Percentiles rank a stretch among this genome's conserved stretches.
Conservation (phyloP, 2,329 filamentous ascomycete genomes). For the Alternaria brassicae region DNA sequence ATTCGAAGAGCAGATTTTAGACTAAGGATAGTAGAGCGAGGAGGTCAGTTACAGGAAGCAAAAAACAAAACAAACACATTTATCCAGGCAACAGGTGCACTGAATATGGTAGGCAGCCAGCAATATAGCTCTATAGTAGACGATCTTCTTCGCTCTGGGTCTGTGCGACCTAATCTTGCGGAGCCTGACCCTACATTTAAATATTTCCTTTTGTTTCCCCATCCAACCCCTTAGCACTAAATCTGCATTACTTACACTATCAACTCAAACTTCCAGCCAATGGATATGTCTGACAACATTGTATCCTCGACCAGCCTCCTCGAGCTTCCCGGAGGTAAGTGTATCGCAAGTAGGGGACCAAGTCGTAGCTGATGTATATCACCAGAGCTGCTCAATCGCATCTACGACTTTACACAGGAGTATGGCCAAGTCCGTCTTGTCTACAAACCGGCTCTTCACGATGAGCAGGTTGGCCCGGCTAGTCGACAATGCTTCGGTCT, state of each 20-base stretch:
- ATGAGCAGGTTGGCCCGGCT: background rate
- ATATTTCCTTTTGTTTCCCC: too few species aligned
- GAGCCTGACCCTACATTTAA: too few species aligned
- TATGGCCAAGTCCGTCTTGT: background rate
- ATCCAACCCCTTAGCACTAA: background rate
- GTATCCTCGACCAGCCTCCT: background rate
- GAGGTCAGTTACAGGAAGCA: too few species aligned
- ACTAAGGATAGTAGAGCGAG: too few species aligned
- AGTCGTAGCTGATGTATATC: background rate
- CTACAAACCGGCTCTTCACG: background rate
- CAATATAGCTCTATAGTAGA: too few species aligned
- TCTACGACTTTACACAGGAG: background rate
- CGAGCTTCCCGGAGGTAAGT: background rate
- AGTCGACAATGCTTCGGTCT: background rate
- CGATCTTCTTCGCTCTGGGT: too few species aligned
- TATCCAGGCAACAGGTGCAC: too few species aligned
- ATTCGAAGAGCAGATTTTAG: too few species aligned
- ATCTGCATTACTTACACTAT: rapidly evolving
- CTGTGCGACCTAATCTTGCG: too few species aligned
- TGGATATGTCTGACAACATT: background rate
- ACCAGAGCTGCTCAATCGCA: background rate
- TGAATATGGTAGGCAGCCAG: background rate
- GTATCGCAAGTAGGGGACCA: background rate
- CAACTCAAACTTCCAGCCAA: background rate
- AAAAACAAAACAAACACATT: too few species aligned